Evolutionary conservation across 2,329 filamentous ascomycete genomes (phyloP), one percentile per base, ranked within the genome.

Genomic region (Escovopsis sp.): DNA sequence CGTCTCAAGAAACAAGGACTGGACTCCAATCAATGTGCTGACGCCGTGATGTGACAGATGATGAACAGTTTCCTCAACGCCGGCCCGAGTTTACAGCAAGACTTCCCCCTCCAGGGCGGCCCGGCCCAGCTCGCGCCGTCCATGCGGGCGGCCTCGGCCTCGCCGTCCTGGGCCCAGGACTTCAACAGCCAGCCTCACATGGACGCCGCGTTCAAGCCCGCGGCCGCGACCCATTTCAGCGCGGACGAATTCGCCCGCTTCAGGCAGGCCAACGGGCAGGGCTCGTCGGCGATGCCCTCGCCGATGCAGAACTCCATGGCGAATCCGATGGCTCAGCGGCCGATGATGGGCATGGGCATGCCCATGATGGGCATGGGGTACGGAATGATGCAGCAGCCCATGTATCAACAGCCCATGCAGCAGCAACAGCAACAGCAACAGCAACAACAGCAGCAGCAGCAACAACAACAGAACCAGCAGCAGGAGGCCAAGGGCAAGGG

Each of bases 21-120:
- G 20, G 5, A 56, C 59, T 54, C 24, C 15, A 31, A 32, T 20
- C 3, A 3, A 20, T 20, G 20, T 20, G 20, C 20, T 20, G 20
- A 20, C 20, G 20, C 20, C 33, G 4, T 7, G 27, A 34, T 42
- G n/a, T n/a, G 20, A 37, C 53, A 93, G 85, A 87, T 89, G 81
- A 84, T 94, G 77, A 87, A 93, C 56, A 81, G 86, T 45, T 95
- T 95, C 59, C 73, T 94, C 54, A 86, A 94, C 57, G 82, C 91
- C 56, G 76, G 75, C 42, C 79, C 70, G n/a, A 65, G 51, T 39
- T 60, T 77, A 40, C 68, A 72, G 50, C 68, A 71, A 53, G 70
- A 74, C 40, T 70, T 74, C 50, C 61, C 38, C 2, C 42, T 71
- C 55, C 68, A 70, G 44, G 67, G 67, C 39, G 65, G 62, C 16